These are phyloP conservation scores for Cytospora paraplurivora DNA, from an alignment of 2,329 filamentous ascomycete genomes.

Conservation along the genomic window DNA sequence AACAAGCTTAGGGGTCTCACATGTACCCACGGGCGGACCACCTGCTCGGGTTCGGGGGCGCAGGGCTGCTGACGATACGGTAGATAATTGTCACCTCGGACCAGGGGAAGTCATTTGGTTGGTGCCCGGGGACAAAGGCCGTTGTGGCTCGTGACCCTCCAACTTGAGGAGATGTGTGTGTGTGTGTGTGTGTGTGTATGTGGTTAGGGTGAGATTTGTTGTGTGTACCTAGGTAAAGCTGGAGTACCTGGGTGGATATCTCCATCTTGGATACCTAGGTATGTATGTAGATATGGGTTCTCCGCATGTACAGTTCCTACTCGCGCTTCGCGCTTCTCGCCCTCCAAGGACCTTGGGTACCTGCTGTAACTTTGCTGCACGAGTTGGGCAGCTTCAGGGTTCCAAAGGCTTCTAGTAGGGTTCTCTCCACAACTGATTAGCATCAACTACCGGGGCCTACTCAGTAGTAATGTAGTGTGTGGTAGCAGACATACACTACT, in stretches of 20 bases:
- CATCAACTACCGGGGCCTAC: background rate
- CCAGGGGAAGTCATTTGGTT: slow-evolving; percentile 27
- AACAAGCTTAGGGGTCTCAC: background rate
- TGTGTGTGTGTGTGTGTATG: background rate
- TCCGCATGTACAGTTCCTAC: background rate
- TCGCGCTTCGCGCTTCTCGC: background rate
- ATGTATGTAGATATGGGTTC: background rate
- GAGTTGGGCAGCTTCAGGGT: background rate
- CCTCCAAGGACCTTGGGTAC: background rate
- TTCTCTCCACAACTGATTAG: background rate
- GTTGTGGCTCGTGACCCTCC: slow-evolving; percentile 3
- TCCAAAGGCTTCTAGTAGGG: background rate
- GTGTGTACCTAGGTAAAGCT: no score
- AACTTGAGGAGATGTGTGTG: background rate
- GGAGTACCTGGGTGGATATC: no score
- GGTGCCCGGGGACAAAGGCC: slow-evolving; percentile 28
- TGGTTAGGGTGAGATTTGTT: background rate
- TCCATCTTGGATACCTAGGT: background rate
- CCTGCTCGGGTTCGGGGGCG: slow-evolving; percentile 8
- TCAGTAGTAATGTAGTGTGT: no score
- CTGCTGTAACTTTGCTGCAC: background rate
- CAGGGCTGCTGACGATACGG: background rate
- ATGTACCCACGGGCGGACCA: slow-evolving; percentile 11
- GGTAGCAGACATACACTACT: no score
- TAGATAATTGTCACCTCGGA: slow-evolving; percentile 16